Conservation (phyloP, 495 filamentous ascomycete genomes). For the Halenospora varia region DNA sequence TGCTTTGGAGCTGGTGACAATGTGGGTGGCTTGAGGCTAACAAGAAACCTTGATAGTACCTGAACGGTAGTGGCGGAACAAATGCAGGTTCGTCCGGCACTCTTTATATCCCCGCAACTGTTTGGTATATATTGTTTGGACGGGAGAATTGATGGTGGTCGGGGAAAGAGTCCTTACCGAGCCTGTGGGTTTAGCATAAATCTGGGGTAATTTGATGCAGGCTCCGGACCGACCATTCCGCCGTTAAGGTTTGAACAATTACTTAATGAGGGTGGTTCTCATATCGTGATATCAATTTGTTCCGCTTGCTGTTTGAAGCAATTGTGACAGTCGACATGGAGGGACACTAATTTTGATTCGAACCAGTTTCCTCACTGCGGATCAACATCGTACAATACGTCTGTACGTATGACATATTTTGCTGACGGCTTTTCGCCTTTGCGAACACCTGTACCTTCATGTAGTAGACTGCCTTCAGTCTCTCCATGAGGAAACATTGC, state of each 20-base stretch:
- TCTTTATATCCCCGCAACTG: neutral
- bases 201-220: neutral
- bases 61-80: neutral
- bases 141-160: constrained; percentile 7
- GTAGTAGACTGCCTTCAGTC: constrained; percentile 35
- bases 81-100: neutral
- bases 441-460: constrained; percentile 44
- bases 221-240: constrained; percentile 6
- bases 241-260: neutral
- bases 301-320: too few species aligned
- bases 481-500: constrained; percentile 46
- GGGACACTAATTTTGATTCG: neutral
- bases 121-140: constrained; percentile 6
- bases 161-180: neutral
- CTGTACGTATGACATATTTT: constrained; percentile 47
- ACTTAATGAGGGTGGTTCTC: neutral
- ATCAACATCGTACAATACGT: constrained; percentile 43
- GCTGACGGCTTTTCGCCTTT: constrained; percentile 28
- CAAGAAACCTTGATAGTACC: neutral
- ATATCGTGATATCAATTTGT: neutral
- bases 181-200: constrained; percentile 16
- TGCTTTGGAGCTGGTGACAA: neutral
- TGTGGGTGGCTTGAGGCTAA: neutral
- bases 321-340: too few species aligned
- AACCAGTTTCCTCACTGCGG: neutral